Percentiles rank a stretch among this genome's conserved stretches.
Evolutionary conservation across 2,329 filamentous ascomycete species (phyloP).

Genomic region (Neonectria hederae): DNA sequence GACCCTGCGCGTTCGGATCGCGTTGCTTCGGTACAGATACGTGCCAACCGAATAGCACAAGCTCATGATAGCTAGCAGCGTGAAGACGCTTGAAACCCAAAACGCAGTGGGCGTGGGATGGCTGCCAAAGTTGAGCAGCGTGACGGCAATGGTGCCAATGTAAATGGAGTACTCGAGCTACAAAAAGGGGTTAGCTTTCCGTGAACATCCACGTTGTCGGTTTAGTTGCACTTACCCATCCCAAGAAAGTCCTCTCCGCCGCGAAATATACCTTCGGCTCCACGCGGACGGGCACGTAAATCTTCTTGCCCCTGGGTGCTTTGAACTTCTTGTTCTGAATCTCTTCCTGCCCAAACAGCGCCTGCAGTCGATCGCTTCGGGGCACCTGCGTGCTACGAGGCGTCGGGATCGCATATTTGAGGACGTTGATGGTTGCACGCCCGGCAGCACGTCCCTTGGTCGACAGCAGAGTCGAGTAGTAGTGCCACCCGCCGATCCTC

Average conservation of each 20-base stretch:
- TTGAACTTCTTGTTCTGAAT: constrained; percentile 70
- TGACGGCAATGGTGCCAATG: constrained; percentile 85
- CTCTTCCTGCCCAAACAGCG: constrained; percentile 64
- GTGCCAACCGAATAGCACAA: constrained; percentile 85
- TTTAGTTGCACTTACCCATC: constrained; percentile 72
- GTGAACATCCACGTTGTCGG: neutral
- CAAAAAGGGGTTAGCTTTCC: constrained; percentile 6
- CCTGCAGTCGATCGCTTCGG: constrained; percentile 62
- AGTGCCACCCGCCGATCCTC: constrained; percentile 78
- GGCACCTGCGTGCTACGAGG: constrained; percentile 67
- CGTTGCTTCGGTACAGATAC: constrained; percentile 87
- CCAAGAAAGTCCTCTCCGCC: constrained; percentile 93
- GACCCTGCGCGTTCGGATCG: constrained; percentile 84
- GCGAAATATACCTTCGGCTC: constrained; percentile 99
- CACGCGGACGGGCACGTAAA: constrained; percentile 94
- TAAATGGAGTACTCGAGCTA: constrained; percentile 96
- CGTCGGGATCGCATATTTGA: constrained; percentile 63
- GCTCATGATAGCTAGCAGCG: constrained; percentile 77
- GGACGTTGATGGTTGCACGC: constrained; percentile 52
- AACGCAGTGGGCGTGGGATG: constrained; percentile 69
- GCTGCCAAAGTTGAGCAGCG: constrained; percentile 81
- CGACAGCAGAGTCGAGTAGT: constrained; percentile 69
- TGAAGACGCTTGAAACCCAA: constrained; percentile 80
- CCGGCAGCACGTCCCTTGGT: constrained; percentile 56
- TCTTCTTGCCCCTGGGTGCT: constrained; percentile 85